These are phyloP conservation scores for Colletotrichum euphorbiae DNA, from an alignment of 2,329 filamentous ascomycete species.

Conservation along the genomic window DNA sequence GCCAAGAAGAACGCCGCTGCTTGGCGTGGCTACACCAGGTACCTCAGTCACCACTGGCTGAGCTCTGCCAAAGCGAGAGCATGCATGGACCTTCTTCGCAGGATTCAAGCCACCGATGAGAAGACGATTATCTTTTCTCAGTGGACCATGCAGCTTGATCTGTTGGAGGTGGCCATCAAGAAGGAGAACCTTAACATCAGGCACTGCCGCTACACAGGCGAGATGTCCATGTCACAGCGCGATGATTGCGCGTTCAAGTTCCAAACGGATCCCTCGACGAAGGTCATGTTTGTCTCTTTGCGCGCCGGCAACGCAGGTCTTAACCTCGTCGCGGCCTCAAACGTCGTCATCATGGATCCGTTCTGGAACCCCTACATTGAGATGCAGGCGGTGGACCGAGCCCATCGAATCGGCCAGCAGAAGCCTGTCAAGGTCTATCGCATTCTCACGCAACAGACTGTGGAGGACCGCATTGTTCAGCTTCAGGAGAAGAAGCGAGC, in stretches of 20 bases:
- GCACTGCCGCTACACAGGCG: constrained; percentile 81
- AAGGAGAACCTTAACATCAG: constrained; percentile 61
- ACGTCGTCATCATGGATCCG: constrained; percentile 90
- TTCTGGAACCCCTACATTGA: constrained; percentile 97
- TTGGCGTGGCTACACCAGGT: constrained; percentile 76
- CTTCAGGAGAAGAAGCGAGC: constrained; percentile 83
- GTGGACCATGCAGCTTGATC: constrained; percentile 82
- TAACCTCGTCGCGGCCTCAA: constrained; percentile 84
- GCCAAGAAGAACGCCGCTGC: constrained; percentile 64
- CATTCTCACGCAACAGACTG: constrained; percentile 79
- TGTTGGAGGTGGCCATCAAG: constrained; percentile 78
- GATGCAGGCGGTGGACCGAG: constrained; percentile 90
- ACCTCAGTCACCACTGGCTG: constrained; percentile 75
- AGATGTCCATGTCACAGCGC: constrained; percentile 75
- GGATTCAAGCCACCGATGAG: constrained; percentile 64
- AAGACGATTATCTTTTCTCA: constrained; percentile 88
- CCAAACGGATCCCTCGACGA: constrained; percentile 65
- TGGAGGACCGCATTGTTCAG: constrained; percentile 86
- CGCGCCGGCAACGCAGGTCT: constrained; percentile 88
- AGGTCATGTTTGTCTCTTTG: constrained; percentile 81
- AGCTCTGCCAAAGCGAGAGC: constrained; percentile 81
- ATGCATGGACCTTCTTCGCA: constrained; percentile 71
- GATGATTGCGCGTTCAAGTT: constrained; percentile 77
- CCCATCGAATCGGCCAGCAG: constrained; percentile 87
- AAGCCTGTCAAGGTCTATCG: constrained; percentile 82